Evolutionary conservation across 495 filamentous ascomycete species (phyloP).

Genomic region (Trichoderma erinaceum): DNA sequence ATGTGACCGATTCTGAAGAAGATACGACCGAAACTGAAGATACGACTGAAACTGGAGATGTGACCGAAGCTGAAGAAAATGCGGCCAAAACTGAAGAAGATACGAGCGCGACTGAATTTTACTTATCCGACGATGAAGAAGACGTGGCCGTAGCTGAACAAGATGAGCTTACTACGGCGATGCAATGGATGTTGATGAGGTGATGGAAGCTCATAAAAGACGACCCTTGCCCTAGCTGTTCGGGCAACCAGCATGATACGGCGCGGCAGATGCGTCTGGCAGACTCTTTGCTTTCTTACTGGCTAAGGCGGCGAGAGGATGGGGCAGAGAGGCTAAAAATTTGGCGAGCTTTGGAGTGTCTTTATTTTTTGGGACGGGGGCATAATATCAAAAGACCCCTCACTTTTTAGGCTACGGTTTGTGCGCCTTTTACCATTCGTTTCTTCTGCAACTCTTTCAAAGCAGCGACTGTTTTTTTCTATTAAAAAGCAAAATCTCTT

Average conservation of each 20-base stretch:
- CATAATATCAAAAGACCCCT: background rate
- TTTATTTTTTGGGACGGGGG: background rate
- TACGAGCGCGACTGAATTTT: too few species aligned
- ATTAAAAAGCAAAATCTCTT: background rate
- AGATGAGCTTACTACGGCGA: background rate
- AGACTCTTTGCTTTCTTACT: background rate
- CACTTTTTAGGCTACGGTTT: background rate
- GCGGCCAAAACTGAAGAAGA: background rate
- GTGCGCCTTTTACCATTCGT: background rate
- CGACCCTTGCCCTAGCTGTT: background rate
- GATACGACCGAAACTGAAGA: background rate
- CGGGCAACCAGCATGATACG: background rate
- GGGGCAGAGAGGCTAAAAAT: background rate
- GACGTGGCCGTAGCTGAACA: background rate
- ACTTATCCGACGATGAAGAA: background rate
- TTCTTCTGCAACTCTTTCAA: background rate
- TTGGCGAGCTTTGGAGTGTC: background rate
- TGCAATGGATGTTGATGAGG: background rate
- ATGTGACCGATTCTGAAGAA: background rate
- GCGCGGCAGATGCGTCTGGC: background rate
- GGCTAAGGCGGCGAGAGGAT: background rate
- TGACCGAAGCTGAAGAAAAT: background rate
- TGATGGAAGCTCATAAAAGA: background rate
- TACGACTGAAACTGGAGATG: background rate
- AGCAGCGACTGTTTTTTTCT: conserved; percentile 5